phyloP scores from a whole-genome alignment of 2,329 filamentous ascomycete genomes.

The Magnaporthales sp. region DNA sequence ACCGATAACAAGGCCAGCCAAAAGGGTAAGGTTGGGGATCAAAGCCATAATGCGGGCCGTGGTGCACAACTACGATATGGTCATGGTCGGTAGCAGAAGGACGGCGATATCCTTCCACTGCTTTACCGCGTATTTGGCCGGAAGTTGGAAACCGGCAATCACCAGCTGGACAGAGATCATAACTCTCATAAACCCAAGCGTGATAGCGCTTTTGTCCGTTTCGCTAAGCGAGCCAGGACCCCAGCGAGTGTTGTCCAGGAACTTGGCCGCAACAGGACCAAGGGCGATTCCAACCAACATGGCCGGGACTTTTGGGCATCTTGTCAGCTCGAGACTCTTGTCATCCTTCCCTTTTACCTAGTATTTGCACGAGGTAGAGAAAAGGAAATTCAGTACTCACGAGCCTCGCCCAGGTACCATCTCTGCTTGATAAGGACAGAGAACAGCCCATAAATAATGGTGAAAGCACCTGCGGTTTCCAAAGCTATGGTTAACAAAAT shows the following conservation, averaged over 20 bases:
- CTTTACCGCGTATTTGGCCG: constrained; percentile 67
- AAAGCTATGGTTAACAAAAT: too few relatives aligned
- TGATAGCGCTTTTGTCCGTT: constrained; percentile 58
- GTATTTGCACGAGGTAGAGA: too few relatives aligned
- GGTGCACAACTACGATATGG: constrained; percentile 77
- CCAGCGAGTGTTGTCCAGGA: constrained; percentile 62
- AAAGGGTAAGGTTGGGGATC: constrained; percentile 62
- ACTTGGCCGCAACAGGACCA: constrained; percentile 66
- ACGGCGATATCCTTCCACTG: constrained; percentile 71
- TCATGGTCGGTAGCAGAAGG: constrained; percentile 78
- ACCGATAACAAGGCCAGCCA: constrained; percentile 72
- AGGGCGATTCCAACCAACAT: constrained; percentile 70
- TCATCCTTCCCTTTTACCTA: too few relatives aligned
- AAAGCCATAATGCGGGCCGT: constrained; percentile 70
- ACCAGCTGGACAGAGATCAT: constrained; percentile 88
- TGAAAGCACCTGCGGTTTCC: constrained; percentile 76
- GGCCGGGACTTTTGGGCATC: constrained; percentile 68
- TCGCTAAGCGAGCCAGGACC: constrained; percentile 52
- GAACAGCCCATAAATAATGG: constrained; percentile 82
- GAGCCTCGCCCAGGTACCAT: constrained; percentile 83
- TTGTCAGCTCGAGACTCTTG: too few relatives aligned
- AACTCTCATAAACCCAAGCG: constrained; percentile 75
- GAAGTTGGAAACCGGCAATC: constrained; percentile 78
- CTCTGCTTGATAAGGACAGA: constrained; percentile 85
- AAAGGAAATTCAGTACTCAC: constrained; percentile 57